phyloP scores from a whole-genome alignment of 169 alveolate species.

The Neospora caninum region DNA sequence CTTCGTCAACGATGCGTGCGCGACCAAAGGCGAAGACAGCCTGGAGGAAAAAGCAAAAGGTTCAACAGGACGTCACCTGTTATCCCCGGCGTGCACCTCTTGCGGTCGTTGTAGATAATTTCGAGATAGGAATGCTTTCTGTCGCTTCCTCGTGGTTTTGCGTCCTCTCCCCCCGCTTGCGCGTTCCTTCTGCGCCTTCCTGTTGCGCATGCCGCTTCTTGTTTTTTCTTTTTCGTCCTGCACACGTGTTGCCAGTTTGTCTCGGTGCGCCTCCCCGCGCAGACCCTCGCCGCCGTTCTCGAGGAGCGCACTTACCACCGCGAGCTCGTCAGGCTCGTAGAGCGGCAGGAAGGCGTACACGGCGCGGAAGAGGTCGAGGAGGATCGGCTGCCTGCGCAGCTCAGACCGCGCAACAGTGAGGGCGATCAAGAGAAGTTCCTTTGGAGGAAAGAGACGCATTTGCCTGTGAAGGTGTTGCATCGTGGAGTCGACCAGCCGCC shows the following conservation, averaged over 20 bases:
- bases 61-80: neutral
- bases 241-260: no score
- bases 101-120: neutral
- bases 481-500: neutral
- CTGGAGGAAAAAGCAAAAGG: neutral
- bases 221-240: no score
- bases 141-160: no score
- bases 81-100: no score
- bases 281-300: no score
- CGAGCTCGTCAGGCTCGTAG: neutral
- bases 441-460: neutral
- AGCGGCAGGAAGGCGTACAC: neutral
- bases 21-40: neutral
- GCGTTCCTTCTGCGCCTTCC: no score
- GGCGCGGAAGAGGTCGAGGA: conserved; percentile 7
- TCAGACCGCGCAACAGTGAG: neutral
- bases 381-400: neutral
- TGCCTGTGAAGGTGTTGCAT: neutral
- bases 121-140: neutral
- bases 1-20: neutral
- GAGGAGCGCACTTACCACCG: neutral
- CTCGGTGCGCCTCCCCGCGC: no score
- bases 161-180: no score
- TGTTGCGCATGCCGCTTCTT: no score
- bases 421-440: neutral